A percentile compares a stretch with the other conserved stretches of the same genome.
Evolutionary conservation across 2,329 filamentous ascomycete species (phyloP).

Genomic region (Nannizzia gypsea): DNA sequence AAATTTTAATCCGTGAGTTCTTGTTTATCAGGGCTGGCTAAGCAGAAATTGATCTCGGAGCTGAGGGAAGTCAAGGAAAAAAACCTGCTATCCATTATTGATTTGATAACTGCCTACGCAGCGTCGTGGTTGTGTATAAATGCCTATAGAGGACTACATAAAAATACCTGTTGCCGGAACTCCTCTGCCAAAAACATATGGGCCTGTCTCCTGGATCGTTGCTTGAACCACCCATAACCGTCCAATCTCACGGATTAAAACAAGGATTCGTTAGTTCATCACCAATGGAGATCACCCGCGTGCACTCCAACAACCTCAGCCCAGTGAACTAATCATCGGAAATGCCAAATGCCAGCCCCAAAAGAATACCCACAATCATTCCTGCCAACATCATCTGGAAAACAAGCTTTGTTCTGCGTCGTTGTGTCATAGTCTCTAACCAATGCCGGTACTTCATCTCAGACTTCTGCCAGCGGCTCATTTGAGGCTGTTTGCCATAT

Average conservation of each 20-base stretch:
- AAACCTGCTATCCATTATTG: background rate
- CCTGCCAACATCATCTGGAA: constrained; percentile 5
- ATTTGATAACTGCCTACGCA: background rate
- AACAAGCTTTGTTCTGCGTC: constrained; percentile 3
- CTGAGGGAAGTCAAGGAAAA: no score
- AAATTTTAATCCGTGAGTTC: background rate
- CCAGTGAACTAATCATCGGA: background rate
- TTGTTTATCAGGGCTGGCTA: no score
- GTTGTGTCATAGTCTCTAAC: background rate
- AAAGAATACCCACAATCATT: constrained; percentile 5
- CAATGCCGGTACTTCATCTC: constrained; percentile 1
- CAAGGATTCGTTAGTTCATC: background rate
- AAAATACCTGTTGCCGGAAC: background rate
- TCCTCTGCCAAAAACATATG: background rate
- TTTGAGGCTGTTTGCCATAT: background rate
- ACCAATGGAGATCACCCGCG: background rate
- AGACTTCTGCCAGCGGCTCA: background rate
- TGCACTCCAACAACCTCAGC: background rate
- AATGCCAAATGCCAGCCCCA: constrained; percentile 5
- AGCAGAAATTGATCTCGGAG: no score
- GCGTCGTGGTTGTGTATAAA: background rate
- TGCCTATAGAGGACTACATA: background rate
- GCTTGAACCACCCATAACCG: background rate
- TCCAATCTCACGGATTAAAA: background rate
- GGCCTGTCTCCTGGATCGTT: background rate